phyloP scores from a whole-genome alignment of 768 basidiomycete species.

The Boletus sensibilis region DNA sequence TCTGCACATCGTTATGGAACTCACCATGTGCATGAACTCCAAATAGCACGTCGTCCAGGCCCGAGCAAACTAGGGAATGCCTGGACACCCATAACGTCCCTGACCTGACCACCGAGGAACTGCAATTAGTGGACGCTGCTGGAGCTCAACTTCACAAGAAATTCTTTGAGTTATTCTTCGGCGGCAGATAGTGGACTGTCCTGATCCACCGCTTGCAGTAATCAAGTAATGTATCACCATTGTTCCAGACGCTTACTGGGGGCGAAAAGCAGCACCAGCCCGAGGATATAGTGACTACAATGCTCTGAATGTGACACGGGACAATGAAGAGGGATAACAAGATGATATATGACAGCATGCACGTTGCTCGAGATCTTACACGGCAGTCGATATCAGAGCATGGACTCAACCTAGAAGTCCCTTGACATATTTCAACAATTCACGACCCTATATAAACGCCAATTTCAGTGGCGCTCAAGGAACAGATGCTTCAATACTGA shows the following conservation, averaged over 20 bases:
- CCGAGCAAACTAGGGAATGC: background rate
- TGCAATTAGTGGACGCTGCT: background rate
- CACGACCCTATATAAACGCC: conserved; percentile 51
- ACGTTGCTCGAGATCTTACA: conserved; percentile 1
- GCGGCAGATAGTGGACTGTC: background rate
- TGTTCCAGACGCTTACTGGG: background rate
- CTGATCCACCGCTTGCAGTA: background rate
- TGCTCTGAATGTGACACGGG: background rate
- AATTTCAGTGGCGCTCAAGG: conserved; percentile 10
- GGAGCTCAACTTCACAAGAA: background rate
- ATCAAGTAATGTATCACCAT: background rate
- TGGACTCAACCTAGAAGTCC: conserved; percentile 54
- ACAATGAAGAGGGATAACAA: background rate
- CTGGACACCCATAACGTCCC: background rate
- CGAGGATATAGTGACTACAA: background rate
- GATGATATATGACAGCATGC: background rate
- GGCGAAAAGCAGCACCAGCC: background rate
- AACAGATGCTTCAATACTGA: conserved; percentile 37
- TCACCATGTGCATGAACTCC: background rate
- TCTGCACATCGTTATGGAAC: background rate
- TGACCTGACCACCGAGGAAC: conserved; percentile 4
- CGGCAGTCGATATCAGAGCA: background rate
- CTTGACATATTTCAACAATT: conserved; percentile 71
- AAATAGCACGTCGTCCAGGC: conserved; percentile 1
- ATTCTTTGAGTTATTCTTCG: background rate